A percentile compares a stretch with the other conserved stretches of the same genome.
Conservation (phyloP, 1,139 yeast genomes). For the Lodderomyces metapsilosis region DNA sequence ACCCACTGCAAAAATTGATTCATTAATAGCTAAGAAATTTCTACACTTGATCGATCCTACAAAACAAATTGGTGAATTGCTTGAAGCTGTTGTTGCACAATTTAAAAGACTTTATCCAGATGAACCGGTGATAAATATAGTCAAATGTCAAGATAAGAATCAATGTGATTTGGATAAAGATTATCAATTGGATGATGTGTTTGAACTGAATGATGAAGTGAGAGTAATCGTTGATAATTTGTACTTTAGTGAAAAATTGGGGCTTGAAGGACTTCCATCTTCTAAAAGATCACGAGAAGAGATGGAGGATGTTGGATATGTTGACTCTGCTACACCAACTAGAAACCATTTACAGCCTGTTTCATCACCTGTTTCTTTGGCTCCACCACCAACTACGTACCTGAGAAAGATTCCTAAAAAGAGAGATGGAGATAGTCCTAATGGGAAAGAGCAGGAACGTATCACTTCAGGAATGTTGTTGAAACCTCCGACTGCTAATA, state of each 20-base stretch:
- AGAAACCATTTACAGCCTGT: slow-evolving; percentile 6
- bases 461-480: slow-evolving; percentile 69
- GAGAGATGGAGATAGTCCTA: slow-evolving; percentile 14
- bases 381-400: slow-evolving; percentile 32
- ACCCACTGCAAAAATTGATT: slow-evolving; percentile 16
- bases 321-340: slow-evolving; percentile 16
- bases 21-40: slow-evolving; percentile 41
- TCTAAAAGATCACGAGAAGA: slow-evolving; percentile 2
- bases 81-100: slow-evolving; percentile 43
- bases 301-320: slow-evolving; percentile 7
- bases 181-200: slow-evolving; percentile 52
- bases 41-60: slow-evolving; percentile 57
- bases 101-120: slow-evolving; percentile 59
- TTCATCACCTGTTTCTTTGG: slow-evolving; percentile 21
- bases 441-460: slow-evolving; percentile 27
- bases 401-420: slow-evolving; percentile 29
- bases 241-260: slow-evolving; percentile 7
- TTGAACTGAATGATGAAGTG: slow-evolving; percentile 53
- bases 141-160: slow-evolving; percentile 60
- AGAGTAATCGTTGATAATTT: slow-evolving; percentile 46
- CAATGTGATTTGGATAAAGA: slow-evolving; percentile 80
- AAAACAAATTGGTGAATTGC: slow-evolving; percentile 44
- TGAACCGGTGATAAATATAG: slow-evolving; percentile 50
- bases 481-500: slow-evolving; percentile 23
- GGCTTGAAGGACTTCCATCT: background rate